These are phyloP conservation scores for Penicillium bialowiezense DNA, from an alignment of 495 filamentous ascomycete genomes.

Conservation along the genomic window DNA sequence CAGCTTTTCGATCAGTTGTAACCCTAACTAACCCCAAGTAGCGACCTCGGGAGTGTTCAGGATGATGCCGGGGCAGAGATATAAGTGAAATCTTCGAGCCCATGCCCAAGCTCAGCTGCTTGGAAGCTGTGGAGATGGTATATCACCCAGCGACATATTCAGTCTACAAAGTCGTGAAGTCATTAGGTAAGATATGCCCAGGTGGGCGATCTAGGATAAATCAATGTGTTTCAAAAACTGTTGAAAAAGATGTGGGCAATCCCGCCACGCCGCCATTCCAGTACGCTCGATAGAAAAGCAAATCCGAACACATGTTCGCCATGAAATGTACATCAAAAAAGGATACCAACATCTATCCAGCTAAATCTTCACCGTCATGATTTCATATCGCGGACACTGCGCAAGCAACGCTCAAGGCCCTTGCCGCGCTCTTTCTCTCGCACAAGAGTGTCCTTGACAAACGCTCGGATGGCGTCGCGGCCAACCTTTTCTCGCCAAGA, in stretches of 20 bases:
- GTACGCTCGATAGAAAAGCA: constrained; percentile 5
- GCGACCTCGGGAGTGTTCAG: too few species aligned
- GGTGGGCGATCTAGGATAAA: too few species aligned
- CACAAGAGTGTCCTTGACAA: constrained; percentile 75
- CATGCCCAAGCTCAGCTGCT: too few species aligned
- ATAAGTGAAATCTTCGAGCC: too few species aligned
- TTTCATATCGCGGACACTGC: constrained; percentile 36
- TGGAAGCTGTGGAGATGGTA: too few species aligned
- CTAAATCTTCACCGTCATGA: constrained; percentile 10
- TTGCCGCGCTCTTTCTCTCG: constrained; percentile 76
- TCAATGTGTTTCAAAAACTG: too few species aligned
- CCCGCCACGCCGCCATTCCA: background rate
- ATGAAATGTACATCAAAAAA: constrained; percentile 22
- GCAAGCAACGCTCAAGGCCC: constrained; percentile 64
- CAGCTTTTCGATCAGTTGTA: too few species aligned
- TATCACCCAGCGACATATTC: too few species aligned
- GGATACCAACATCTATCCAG: constrained; percentile 12
- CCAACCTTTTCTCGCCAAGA: constrained; percentile 79
- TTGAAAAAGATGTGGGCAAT: background rate
- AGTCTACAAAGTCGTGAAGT: too few species aligned
- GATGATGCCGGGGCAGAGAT: too few species aligned
- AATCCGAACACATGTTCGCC: constrained; percentile 17
- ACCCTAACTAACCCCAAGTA: too few species aligned
- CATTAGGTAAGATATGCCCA: too few species aligned
- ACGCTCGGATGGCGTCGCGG: constrained; percentile 65